Base-by-base conservation (phyloP, 208 protist species). In the Naegleria gruberi region DNA sequence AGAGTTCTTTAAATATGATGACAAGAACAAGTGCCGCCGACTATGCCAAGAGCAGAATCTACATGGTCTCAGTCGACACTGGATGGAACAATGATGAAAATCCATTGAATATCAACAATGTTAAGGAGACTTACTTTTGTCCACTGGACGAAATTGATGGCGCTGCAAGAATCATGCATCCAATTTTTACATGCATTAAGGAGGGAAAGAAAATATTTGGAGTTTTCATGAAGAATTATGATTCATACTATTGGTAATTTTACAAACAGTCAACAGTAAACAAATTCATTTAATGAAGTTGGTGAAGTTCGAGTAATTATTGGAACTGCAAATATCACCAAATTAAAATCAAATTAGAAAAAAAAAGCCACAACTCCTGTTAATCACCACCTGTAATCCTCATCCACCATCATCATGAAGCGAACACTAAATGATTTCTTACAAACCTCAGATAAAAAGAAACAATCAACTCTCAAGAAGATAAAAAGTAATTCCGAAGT, bases 81-180 rank as follows among this genome's bases (percentile, higher is more conserved):
- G 95, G 95, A 41, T 97, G 95, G 95, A 94, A 96, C 87, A 96
- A 93, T 73, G 95, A 96, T 89, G 95, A 96, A 91, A 93, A 92
- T 65, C 94, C 92, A 23, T 23, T 73, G 87, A 19, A 65, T 23
- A 65, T 65, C 30, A 45, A 92, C 55, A 92, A 82, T 74, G 90
- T 82, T 30, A 47, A 91, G 55, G 82, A 8, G 44, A 87, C 89
- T 26, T 51, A 26, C 10, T 4, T 15, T 41, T 51, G 40, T 8
- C 95, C 94, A n/a, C 45, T 96, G 7, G 95, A 96, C 82, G 94
- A 97, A 89, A 40, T 96, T 30, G 95, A 97, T 89, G 95, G 94
- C 0, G 94, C 94, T 23, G 91, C 93, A 73, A 92, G 95, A 37
- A 90, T 96, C 45, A 42, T 96, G 4, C 94, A 97, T 89, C 95